Base-by-base conservation (phyloP, 768 basidiomycete species). In the Phaffia tasmanica region DNA sequence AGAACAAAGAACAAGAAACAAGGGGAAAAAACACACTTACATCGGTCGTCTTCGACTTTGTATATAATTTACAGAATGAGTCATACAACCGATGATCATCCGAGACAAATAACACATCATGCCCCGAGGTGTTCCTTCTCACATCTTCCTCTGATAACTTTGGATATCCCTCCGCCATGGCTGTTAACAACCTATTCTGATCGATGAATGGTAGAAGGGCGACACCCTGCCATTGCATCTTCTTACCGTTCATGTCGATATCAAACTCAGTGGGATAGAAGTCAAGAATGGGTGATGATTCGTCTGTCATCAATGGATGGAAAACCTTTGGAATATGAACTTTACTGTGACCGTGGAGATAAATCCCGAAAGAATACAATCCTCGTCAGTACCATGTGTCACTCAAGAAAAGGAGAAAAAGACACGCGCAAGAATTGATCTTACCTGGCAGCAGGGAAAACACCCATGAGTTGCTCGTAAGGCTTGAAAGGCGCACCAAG, bases 241-340 rank as follows among this genome's bases (percentile, higher is more conserved):
- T 89, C 79, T 98, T 98, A 67, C 95, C 95, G 73, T 99, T 99
- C 95, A 99, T 99, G 76, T 99, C 95, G 73, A 98, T 86, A 72
- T 93, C 84, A 76, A 99, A 99, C 19, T 86, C 83, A 0, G 81
- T 70, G 0, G 94, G 94, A 77, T 98, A 98, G 79, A 97, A 98
- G 73, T 98, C 93, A 68, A 90, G 83, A 76, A 98, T 97, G 9
- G 91, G 89, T 0, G 93, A 97, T 42, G 86, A 83, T 57, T 85
- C 82, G 2, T 88, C 83, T 3, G 80, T 82, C 95, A 99, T 99
- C 49, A 98, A 82, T 5, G 79, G 73, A 42, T 95, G 93, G 80
- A 97, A 92, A 0, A 83, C 81, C 35, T 81, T 75, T 1, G 95
- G 95, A 57, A 99, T 89, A 75, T 95, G 92, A 68, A 84, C 79